Conservation (phyloP, 176 grass and related monocot genomes). For the Carex cristatella region DNA sequence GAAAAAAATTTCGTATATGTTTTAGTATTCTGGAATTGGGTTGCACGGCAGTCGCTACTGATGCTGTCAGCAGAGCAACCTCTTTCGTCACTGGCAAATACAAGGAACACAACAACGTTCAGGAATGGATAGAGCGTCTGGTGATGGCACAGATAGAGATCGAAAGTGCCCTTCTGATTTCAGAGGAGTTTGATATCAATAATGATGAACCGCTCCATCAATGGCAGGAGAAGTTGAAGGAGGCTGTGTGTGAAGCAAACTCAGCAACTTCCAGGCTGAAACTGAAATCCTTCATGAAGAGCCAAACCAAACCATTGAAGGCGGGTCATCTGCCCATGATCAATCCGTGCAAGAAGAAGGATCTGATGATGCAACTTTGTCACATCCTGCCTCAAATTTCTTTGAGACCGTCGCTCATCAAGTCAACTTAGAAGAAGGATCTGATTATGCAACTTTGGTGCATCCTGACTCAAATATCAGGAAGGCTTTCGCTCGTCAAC, state of each 20-base stretch:
- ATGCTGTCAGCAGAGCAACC: background rate
- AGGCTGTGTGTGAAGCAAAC: background rate
- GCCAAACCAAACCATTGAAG: background rate
- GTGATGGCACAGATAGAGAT: constrained; percentile 13
- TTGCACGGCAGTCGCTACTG: background rate
- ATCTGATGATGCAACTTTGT: background rate
- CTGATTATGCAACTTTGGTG: background rate
- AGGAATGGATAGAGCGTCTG: constrained; percentile 15
- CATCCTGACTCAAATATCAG: too few species aligned
- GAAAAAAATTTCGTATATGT: too few species aligned
- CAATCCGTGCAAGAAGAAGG: background rate
- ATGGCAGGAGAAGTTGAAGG: constrained; percentile 23
- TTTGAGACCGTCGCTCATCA: too few species aligned
- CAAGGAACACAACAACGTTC: background rate
- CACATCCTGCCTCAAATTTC: too few species aligned
- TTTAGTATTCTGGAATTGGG: too few species aligned
- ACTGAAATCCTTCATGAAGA: background rate
- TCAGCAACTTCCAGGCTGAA: background rate
- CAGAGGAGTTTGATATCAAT: background rate
- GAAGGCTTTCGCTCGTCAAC: too few species aligned
- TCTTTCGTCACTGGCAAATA: background rate
- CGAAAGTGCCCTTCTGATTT: background rate
- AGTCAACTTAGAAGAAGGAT: too few species aligned
- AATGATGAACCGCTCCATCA: background rate
- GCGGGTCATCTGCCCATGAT: background rate